phyloP scores from a whole-genome alignment of 805 yeast genomes.

The Kluyveromyces wickerhamii region DNA sequence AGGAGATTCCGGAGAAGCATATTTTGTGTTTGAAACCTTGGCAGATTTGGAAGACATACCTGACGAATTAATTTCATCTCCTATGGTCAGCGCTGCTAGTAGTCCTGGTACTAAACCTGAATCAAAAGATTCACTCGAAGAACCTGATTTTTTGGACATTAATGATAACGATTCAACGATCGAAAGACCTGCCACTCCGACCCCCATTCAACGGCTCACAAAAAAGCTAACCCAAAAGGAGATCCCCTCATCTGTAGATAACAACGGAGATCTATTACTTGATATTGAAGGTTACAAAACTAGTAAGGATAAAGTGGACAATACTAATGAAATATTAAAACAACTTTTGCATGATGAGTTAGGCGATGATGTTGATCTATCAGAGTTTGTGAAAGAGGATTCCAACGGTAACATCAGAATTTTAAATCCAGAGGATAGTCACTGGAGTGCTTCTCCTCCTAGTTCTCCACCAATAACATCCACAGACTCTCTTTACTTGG shows the following conservation, averaged over 20 bases:
- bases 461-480: slow-evolving; percentile 17
- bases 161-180: slow-evolving; percentile 10
- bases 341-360: slow-evolving; percentile 72
- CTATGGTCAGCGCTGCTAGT: slow-evolving; percentile 59
- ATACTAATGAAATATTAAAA: slow-evolving; percentile 67
- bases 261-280: slow-evolving; percentile 80
- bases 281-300: slow-evolving; percentile 97
- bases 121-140: slow-evolving; percentile 16
- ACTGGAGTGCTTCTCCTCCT: slow-evolving; percentile 13
- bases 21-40: slow-evolving; percentile 86
- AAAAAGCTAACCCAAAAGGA: slow-evolving; percentile 58
- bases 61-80: slow-evolving; percentile 72
- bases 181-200: slow-evolving; percentile 7
- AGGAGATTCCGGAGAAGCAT: slow-evolving; percentile 97
- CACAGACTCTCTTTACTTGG: slow-evolving; percentile 7
- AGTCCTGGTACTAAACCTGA: slow-evolving; percentile 45
- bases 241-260: slow-evolving; percentile 81
- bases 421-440: slow-evolving; percentile 28
- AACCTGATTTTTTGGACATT: slow-evolving; percentile 30
- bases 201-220: slow-evolving; percentile 38
- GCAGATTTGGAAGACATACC: slow-evolving; percentile 56
- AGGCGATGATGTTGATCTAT: slow-evolving; percentile 42
- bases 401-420: slow-evolving; percentile 62
- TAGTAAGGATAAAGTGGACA: slow-evolving; percentile 65
- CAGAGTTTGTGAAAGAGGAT: slow-evolving; percentile 46